These are phyloP conservation scores for Ogataea saltuana DNA, from an alignment of 805 yeast species.

Conservation along the genomic window DNA sequence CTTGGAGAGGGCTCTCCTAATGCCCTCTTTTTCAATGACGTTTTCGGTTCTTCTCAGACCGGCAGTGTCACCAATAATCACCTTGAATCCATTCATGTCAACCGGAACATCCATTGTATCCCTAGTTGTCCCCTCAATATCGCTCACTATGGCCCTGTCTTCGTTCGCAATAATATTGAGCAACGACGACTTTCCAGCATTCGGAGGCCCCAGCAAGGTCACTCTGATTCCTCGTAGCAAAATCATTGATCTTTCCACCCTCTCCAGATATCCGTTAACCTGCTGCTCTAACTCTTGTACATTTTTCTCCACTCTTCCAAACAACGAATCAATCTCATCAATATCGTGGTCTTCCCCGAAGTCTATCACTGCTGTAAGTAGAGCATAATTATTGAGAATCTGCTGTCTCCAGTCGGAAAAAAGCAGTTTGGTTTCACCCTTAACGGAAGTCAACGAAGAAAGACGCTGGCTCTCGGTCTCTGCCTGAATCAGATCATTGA, in stretches of 20 bases:
- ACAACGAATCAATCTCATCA: constrained; percentile 58
- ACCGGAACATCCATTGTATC: constrained; percentile 81
- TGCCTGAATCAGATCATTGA: constrained; percentile 84
- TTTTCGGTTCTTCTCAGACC: constrained; percentile 63
- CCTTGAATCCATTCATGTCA: constrained; percentile 81
- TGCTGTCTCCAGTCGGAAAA: constrained; percentile 67
- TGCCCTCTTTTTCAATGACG: constrained; percentile 67
- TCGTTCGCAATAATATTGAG: constrained; percentile 73
- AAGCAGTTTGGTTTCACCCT: constrained; percentile 59
- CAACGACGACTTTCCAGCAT: constrained; percentile 92
- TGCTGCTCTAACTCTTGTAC: constrained; percentile 46
- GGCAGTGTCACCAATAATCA: constrained; percentile 88
- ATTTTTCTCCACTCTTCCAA: constrained; percentile 48
- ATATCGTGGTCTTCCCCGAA: constrained; percentile 93
- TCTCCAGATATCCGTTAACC: constrained; percentile 44
- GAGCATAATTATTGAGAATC: constrained; percentile 66
- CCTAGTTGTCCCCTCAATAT: constrained; percentile 91
- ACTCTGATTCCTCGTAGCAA: constrained; percentile 71
- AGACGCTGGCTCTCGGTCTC: constrained; percentile 88
- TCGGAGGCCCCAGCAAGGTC: constrained; percentile 85
- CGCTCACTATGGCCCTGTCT: constrained; percentile 89
- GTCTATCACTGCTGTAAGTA: constrained; percentile 85
- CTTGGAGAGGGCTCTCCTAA: constrained; percentile 66
- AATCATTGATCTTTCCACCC: constrained; percentile 59
- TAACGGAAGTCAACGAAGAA: constrained; percentile 70